Evolutionary conservation across 306 rosid genomes (phyloP).

Genomic region (Citrullus mucosospermus): DNA sequence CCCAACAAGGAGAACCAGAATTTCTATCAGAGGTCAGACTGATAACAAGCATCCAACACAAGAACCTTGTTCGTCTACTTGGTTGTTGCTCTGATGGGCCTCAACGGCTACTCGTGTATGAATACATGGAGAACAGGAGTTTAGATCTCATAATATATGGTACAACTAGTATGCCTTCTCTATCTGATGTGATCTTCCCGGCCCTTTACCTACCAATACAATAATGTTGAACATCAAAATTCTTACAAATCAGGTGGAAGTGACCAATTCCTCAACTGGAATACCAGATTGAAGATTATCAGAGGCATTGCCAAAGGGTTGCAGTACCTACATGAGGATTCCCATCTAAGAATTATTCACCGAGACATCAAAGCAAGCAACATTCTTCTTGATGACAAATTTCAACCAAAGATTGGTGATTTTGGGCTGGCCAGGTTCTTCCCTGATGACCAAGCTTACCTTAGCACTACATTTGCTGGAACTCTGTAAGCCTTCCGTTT

Average conservation of each 20-base stretch:
- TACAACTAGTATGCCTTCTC: constrained; percentile 19
- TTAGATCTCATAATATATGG: constrained; percentile 64
- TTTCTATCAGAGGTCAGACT: constrained; percentile 76
- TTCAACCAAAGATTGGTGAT: constrained; percentile 82
- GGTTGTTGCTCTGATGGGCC: constrained; percentile 83
- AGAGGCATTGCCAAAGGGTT: constrained; percentile 75
- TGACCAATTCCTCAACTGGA: constrained; percentile 54
- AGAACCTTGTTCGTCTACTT: constrained; percentile 67
- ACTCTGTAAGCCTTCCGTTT: constrained; percentile 49
- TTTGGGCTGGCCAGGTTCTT: constrained; percentile 89
- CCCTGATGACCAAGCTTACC: constrained; percentile 87
- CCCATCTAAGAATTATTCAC: constrained; percentile 74
- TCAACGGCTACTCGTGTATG: constrained; percentile 74
- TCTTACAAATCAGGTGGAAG: constrained; percentile 28
- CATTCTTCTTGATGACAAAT: constrained; percentile 80
- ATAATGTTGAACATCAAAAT: not conserved
- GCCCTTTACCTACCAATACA: not conserved
- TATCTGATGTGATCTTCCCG: not conserved
- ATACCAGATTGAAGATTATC: constrained; percentile 59
- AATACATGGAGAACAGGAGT: constrained; percentile 72
- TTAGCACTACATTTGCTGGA: constrained; percentile 85
- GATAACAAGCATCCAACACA: constrained; percentile 87
- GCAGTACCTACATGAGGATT: constrained; percentile 88
- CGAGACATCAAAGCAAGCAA: constrained; percentile 92
- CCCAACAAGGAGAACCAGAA: constrained; percentile 78